Base-by-base conservation (phyloP, 352 stramenopile species). In the Globisporangium spinosum region DNA sequence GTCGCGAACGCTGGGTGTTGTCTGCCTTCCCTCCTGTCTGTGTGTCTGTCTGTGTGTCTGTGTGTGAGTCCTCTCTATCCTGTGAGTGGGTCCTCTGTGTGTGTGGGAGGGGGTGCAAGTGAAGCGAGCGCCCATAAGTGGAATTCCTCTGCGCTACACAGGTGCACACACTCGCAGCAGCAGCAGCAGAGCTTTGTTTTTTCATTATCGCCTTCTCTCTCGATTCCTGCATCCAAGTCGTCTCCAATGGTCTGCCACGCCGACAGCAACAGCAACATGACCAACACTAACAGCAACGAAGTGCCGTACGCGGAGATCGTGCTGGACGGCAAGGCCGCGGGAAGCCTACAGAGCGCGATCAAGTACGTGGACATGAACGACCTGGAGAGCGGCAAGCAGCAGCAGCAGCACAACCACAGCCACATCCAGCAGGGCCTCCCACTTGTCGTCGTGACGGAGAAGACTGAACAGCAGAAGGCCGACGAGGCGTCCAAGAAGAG, bases 241-340 rank as follows among this genome's bases (percentile, higher is more conserved):
- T 15, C 43, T 29, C 29, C 40, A 58, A 70, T 70, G 65, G 65
- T 70, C 49, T 70, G 65, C 49, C 65, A 70, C 65, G 65, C 56
- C n/a, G 56, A 68, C n/a, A 56, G 38, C 43, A 49, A 53, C 75
- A 77, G 79, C 62, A 85, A 74, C 74, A 85, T 77, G 77, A 75
- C 79, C 55, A 83, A 73, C 74, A 86, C 76, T 71, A 75, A 75
- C 58, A 70, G 78, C 60, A 65, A 74, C 54, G 62, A 64, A n/a
- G 35, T 79, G 61, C 76, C 87, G 64, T 90, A 89, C 69, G 78
- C 83, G 17, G 79, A 91, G 72, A 83, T 90, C 49, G 71, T 74
- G 49, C 72, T 91, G 47, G 70, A 76, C 56, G 80, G 83, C 27
- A 75, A 77, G 60, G 61, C 47, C 59, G 66, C 60, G 9, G 54